These are phyloP conservation scores for Nicotiana tabacum DNA, from an alignment of 257 asterid species.

Conservation along the genomic window DNA sequence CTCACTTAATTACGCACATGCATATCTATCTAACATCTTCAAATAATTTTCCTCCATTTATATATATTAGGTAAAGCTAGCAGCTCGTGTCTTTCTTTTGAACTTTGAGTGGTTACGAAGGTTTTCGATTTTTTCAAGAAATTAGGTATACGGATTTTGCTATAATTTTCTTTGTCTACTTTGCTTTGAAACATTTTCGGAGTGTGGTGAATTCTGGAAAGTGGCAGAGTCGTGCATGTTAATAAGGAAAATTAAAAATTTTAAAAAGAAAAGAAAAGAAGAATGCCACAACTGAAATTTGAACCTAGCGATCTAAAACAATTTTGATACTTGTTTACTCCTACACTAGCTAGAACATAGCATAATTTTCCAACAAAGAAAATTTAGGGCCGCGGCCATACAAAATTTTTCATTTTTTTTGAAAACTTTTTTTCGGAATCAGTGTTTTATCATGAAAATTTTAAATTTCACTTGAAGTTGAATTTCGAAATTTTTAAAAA, in stretches of 20 bases:
- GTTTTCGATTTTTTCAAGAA: background rate
- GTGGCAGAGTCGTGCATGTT: background rate
- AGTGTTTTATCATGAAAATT: too few relatives aligned
- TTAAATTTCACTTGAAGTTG: too few relatives aligned
- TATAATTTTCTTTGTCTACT: background rate
- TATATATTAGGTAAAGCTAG: background rate
- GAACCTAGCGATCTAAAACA: background rate
- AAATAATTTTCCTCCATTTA: background rate
- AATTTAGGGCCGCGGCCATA: too few relatives aligned
- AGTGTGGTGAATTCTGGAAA: background rate
- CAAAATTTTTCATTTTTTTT: too few relatives aligned
- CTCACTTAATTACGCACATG: background rate
- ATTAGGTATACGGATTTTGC: background rate
- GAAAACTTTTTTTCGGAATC: too few relatives aligned
- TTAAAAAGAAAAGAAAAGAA: background rate
- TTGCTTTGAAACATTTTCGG: background rate
- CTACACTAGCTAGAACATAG: background rate
- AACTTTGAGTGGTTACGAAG: background rate
- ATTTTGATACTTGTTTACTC: background rate
- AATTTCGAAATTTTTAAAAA: too few relatives aligned
- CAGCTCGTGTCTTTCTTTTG: background rate
- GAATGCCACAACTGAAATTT: background rate
- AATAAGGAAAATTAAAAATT: background rate
- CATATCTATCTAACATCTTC: background rate
- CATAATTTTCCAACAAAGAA: too few relatives aligned